Evolutionary conservation across 495 filamentous ascomycete genomes (phyloP).

Genomic region (Hyphodiscus hymeniophilus): DNA sequence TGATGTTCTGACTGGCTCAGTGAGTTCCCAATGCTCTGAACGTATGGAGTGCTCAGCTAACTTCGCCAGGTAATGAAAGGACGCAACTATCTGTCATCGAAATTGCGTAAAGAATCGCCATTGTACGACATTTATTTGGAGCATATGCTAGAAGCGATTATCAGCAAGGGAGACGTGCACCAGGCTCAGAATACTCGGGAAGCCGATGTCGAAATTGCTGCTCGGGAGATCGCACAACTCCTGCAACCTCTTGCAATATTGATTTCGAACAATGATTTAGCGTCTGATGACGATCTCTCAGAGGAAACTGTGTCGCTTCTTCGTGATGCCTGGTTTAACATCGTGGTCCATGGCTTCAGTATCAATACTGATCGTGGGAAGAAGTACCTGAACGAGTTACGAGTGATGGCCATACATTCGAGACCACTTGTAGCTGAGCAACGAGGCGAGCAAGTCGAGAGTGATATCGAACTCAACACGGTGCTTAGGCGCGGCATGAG

Average conservation of each 20-base stretch:
- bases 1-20: slow-evolving; percentile 48
- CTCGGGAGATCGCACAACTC: slow-evolving; percentile 75
- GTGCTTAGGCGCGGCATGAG: slow-evolving; percentile 76
- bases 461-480: slow-evolving; percentile 90
- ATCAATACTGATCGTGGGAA: slow-evolving; percentile 58
- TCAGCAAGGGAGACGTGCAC: slow-evolving; percentile 77
- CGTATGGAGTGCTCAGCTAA: not conserved
- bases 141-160: slow-evolving; percentile 77
- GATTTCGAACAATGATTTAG: slow-evolving; percentile 48
- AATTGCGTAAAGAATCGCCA: slow-evolving; percentile 55
- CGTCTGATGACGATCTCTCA: slow-evolving; percentile 40
- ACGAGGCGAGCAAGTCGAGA: slow-evolving; percentile 79
- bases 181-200: slow-evolving; percentile 51
- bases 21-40: slow-evolving; percentile 32
- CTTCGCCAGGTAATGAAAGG: slow-evolving; percentile 54
- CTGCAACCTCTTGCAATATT: slow-evolving; percentile 73
- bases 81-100: slow-evolving; percentile 66
- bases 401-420: slow-evolving; percentile 75
- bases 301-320: slow-evolving; percentile 59
- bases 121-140: slow-evolving; percentile 71
- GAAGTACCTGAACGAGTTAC: slow-evolving; percentile 61
- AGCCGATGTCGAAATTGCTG: slow-evolving; percentile 67
- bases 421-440: slow-evolving; percentile 77
- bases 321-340: slow-evolving; percentile 95
- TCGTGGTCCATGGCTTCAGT: slow-evolving; percentile 87